Conservation (phyloP, 169 alveolate genomes). For the Plasmodium chabaudi region DNA sequence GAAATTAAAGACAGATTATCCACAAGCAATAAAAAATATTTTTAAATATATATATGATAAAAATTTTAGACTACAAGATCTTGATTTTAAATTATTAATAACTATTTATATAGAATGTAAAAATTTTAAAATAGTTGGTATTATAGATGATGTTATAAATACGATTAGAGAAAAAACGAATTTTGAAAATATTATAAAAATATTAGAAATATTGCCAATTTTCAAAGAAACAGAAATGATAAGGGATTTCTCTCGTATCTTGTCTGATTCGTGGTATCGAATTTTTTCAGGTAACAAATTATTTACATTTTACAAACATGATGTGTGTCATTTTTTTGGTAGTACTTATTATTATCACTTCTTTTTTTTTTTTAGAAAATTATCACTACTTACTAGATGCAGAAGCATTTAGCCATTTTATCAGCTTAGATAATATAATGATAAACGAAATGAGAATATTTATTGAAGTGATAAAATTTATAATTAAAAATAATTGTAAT, state of each 20-base stretch:
- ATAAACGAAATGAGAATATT: conserved; percentile 63
- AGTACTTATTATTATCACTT: too few relatives aligned
- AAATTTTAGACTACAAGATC: conserved; percentile 26
- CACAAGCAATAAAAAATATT: conserved; percentile 60
- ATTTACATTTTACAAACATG: neutral
- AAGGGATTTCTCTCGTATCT: conserved; percentile 44
- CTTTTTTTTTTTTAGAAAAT: conserved; percentile 7
- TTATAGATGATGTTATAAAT: conserved; percentile 38
- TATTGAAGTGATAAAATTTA: conserved; percentile 49
- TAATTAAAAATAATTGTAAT: conserved; percentile 54
- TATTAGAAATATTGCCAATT: conserved; percentile 21
- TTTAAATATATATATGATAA: conserved; percentile 58
- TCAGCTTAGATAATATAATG: conserved; percentile 47
- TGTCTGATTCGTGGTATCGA: conserved; percentile 43
- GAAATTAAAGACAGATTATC: conserved; percentile 69
- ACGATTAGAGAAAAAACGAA: conserved; percentile 42
- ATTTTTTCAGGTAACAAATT: conserved; percentile 19
- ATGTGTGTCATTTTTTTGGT: neutral
- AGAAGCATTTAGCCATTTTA: conserved; percentile 28
- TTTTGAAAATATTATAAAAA: conserved; percentile 48
- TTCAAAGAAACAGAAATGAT: conserved; percentile 24
- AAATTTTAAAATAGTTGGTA: conserved; percentile 46
- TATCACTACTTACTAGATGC: conserved; percentile 50
- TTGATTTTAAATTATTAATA: conserved; percentile 62
- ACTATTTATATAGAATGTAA: conserved; percentile 58